phyloP scores from a whole-genome alignment of 2,329 filamentous ascomycete genomes.

The Penicillium italicum region DNA sequence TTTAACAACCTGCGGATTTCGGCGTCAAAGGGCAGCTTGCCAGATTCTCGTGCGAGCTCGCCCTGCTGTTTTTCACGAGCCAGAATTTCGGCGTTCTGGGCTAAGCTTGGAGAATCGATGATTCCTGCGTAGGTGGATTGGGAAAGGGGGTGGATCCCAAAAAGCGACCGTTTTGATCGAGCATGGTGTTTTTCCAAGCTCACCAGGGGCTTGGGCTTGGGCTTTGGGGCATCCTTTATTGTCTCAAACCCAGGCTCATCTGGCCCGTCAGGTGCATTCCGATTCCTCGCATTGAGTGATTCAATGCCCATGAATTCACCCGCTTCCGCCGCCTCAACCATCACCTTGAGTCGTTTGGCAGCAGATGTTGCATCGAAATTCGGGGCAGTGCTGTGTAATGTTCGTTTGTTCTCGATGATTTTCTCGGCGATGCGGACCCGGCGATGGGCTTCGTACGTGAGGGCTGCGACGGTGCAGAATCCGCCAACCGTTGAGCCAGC shows the following conservation, averaged over 20 bases:
- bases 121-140: neutral
- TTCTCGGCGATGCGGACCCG: constrained; percentile 41
- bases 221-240: neutral
- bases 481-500: constrained; percentile 39
- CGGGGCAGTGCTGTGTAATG: constrained; percentile 40
- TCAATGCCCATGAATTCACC: constrained; percentile 42
- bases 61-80: constrained; percentile 12
- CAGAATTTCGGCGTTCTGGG: constrained; percentile 9
- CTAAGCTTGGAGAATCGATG: neutral
- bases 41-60: neutral
- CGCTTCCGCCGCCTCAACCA: constrained; percentile 45
- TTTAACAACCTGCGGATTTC: constrained; percentile 28
- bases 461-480: constrained; percentile 39
- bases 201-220: constrained; percentile 2
- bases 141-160: neutral
- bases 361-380: constrained; percentile 42
- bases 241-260: neutral
- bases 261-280: neutral
- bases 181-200: constrained; percentile 2
- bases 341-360: constrained; percentile 35
- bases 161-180: neutral
- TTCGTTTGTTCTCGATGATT: constrained; percentile 45
- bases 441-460: constrained; percentile 44
- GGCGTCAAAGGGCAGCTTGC: constrained; percentile 14
- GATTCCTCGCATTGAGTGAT: constrained; percentile 32